These are phyloP conservation scores for Sicyos baderoa DNA, from an alignment of 306 rosid genomes.

Conservation along the genomic window DNA sequence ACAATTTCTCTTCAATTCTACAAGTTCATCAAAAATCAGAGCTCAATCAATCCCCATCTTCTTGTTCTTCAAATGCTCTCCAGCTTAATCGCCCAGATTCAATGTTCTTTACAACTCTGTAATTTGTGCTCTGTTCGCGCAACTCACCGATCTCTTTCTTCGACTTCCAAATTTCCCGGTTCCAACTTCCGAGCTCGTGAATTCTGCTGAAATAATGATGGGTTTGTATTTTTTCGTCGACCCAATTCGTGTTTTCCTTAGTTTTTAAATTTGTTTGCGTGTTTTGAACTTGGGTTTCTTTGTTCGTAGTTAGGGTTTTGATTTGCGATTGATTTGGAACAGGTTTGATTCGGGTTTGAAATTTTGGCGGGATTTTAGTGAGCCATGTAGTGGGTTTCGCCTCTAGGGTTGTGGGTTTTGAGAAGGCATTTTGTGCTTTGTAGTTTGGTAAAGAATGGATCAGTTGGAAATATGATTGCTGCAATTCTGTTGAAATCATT, in stretches of 20 bases:
- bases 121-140: slow-evolving; percentile 27
- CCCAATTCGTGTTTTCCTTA: slow-evolving; percentile 36
- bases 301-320: slow-evolving; percentile 56
- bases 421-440: slow-evolving; percentile 44
- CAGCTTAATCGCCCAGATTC: slow-evolving; percentile 33
- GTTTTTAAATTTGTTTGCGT: slow-evolving; percentile 24
- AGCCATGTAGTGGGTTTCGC: slow-evolving; percentile 43
- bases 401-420: slow-evolving; percentile 75
- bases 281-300: slow-evolving; percentile 29
- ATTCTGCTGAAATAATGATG: slow-evolving; percentile 37
- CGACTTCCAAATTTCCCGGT: slow-evolving; percentile 36
- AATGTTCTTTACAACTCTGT: slow-evolving; percentile 33
- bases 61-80: slow-evolving; percentile 6
- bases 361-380: slow-evolving; percentile 30
- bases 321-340: slow-evolving; percentile 30
- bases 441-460: slow-evolving; percentile 36
- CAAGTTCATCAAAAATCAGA: slow-evolving; percentile 45
- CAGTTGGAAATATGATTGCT: slow-evolving; percentile 28
- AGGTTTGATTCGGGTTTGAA: slow-evolving; percentile 32
- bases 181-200: slow-evolving; percentile 43
- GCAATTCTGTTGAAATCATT: slow-evolving; percentile 20
- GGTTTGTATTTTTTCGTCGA: slow-evolving; percentile 41
- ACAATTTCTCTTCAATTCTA: slow-evolving; percentile 64
- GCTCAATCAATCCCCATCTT: slow-evolving; percentile 38
- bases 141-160: slow-evolving; percentile 53